A percentile compares a stretch with the other conserved stretches of the same genome.
phyloP scores from a whole-genome alignment of 306 rosid genomes.

The Acacia acuminata region DNA sequence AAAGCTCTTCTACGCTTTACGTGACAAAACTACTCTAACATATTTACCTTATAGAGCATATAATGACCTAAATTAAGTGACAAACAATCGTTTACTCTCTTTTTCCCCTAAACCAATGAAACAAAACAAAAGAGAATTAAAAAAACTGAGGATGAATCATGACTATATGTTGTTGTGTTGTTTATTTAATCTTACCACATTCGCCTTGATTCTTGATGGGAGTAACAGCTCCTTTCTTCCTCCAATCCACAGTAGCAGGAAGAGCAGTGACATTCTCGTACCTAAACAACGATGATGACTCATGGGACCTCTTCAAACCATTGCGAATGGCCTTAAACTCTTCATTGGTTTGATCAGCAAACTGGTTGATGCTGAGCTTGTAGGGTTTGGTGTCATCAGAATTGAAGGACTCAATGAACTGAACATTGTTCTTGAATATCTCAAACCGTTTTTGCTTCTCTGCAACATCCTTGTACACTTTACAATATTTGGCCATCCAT shows the following conservation, averaged over 20 bases:
- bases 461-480: constrained; percentile 9
- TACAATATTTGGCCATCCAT: constrained; percentile 39
- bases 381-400: constrained; percentile 33
- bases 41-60: too few species aligned
- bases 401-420: constrained; percentile 49
- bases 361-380: constrained; percentile 36
- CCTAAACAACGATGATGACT: constrained; percentile 2
- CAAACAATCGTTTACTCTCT: too few species aligned
- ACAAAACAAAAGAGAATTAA: background rate
- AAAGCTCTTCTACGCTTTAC: too few species aligned
- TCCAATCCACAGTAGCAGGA: constrained; percentile 43
- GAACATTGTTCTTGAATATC: constrained; percentile 43
- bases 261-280: constrained; percentile 33
- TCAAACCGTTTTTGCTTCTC: constrained; percentile 44
- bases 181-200: constrained; percentile 45
- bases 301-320: constrained; percentile 10
- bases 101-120: too few species aligned
- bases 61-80: too few species aligned
- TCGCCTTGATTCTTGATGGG: constrained; percentile 35
- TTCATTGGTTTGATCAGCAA: constrained; percentile 40
- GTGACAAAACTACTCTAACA: too few species aligned
- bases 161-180: background rate
- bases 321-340: constrained; percentile 34
- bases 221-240: constrained; percentile 42
- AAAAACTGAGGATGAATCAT: background rate